These are phyloP conservation scores for Lactarius indigo DNA, from an alignment of 768 basidiomycete species.

Conservation along the genomic window DNA sequence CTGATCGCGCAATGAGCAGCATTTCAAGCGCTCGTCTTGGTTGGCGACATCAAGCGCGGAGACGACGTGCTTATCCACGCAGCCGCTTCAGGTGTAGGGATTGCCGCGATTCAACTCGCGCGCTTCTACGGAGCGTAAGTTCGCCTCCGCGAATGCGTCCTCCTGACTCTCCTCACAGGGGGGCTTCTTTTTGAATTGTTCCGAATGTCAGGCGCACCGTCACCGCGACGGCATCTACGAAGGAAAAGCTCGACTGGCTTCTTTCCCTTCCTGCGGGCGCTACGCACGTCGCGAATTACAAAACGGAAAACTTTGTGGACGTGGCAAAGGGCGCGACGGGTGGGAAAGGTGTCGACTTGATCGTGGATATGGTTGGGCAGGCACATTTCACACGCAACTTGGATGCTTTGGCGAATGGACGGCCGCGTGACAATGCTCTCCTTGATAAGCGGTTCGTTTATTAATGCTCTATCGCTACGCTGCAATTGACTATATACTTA, in stretches of 20 bases:
- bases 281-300: conserved; percentile 82
- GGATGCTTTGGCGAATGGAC: conserved; percentile 61
- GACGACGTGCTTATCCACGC: conserved; percentile 87
- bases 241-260: conserved; percentile 79
- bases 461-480: background rate
- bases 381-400: conserved; percentile 74
- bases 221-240: conserved; percentile 81
- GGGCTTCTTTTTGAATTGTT: background rate
- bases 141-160: conserved; percentile 5
- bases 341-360: conserved; percentile 71
- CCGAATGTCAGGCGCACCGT: conserved; percentile 50
- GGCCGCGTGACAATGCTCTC: conserved; percentile 72
- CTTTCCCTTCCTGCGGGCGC: conserved; percentile 62
- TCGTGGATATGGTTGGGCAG: conserved; percentile 82
- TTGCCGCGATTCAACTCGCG: conserved; percentile 86
- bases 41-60: conserved; percentile 63
- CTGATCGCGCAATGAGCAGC: conserved; percentile 35
- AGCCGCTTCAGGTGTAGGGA: conserved; percentile 85
- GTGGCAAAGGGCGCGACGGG: conserved; percentile 66
- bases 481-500: conserved; percentile 27
- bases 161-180: conserved; percentile 6
- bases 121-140: conserved; percentile 70
- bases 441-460: conserved; percentile 55
- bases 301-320: conserved; percentile 72
- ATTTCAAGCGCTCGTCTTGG: conserved; percentile 60